Evolutionary conservation across 768 basidiomycete species (phyloP), one percentile per base, ranked within the genome.

Genomic region (Hypholoma fasciculare): DNA sequence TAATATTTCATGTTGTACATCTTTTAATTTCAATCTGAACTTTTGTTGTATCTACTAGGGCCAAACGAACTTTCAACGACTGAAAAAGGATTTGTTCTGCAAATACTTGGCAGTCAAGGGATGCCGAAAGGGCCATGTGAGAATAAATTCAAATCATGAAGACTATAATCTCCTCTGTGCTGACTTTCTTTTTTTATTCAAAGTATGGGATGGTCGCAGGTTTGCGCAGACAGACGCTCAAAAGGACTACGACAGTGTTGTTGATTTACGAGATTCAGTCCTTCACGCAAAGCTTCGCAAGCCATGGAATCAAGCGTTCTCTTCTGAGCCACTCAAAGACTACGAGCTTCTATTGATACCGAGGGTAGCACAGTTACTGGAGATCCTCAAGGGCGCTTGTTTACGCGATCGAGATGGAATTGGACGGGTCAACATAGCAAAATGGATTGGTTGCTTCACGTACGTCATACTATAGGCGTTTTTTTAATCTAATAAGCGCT

Each of bases 41-140:
- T 23, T 49, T 52, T 34, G 2, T n/a, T 53, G 23, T 36, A 14
- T 34, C 9, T 19, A 27, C 1, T 46, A 81, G 79, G 78, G n/a
- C 80, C 79, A 11, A 82, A 81, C 61, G 79, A 80, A 52, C 61
- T 82, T 2, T 78, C 77, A 1, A 72, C 79, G 7, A 61, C 62
- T 27, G 74, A 76, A n/a, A 61, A 65, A 2, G 67, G 68, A 2
- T 62, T 71, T 1, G 63, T 81, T 16, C 63, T 68, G 1, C 57
- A 68, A 0, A 64, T 80, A 6, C 51, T 78, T 17, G 78, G 78
- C 9, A 52, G 63, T 3, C 61, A 65, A 13, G 78, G 81, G 1
- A 69, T 81, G 62, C 75, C 75, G 3, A 80, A 80, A 63, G 76
- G 78, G 3, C 69, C 72, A 34, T 7, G 30, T 34, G 0, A 54